phyloP scores from a whole-genome alignment of 139 green algal genomes.

The Tetradesmus lagerheimii region DNA sequence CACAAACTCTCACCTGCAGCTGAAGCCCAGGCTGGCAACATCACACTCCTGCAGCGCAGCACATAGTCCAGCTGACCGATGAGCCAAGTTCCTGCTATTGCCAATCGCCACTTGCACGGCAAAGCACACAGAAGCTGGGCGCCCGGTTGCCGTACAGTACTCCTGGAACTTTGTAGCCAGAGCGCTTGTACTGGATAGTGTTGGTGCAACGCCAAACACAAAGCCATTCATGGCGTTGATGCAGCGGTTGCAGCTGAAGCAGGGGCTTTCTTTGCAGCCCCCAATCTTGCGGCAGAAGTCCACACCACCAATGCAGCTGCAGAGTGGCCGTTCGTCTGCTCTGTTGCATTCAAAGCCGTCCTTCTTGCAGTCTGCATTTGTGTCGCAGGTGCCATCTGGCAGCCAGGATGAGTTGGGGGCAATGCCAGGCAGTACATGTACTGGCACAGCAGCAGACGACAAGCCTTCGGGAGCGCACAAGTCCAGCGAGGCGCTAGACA shows the following conservation, averaged over 20 bases:
- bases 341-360: slow-evolving; percentile 23
- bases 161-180: slow-evolving; percentile 3
- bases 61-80: not conserved
- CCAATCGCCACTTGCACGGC: not conserved
- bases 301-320: slow-evolving; percentile 3
- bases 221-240: not conserved
- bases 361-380: not conserved
- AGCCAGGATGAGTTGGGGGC: not conserved
- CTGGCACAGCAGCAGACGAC: not conserved
- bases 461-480: slow-evolving; percentile 4
- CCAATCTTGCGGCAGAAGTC: slow-evolving; percentile 29
- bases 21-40: not conserved
- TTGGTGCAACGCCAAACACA: not conserved
- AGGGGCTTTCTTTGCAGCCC: slow-evolving; percentile 1
- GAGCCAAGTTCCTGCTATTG: not conserved
- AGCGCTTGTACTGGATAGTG: not conserved
- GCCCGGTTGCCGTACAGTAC: not conserved
- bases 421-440: slow-evolving; percentile 5
- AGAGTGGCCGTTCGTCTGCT: not conserved
- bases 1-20: slow-evolving; percentile 15
- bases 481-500: not conserved
- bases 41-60: slow-evolving; percentile 5
- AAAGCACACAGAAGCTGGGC: not conserved
- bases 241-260: not conserved
- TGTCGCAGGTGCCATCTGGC: not conserved